Conservation (phyloP, 1,284 basidiomycete genomes). For the Heliocybe sulcata region DNA sequence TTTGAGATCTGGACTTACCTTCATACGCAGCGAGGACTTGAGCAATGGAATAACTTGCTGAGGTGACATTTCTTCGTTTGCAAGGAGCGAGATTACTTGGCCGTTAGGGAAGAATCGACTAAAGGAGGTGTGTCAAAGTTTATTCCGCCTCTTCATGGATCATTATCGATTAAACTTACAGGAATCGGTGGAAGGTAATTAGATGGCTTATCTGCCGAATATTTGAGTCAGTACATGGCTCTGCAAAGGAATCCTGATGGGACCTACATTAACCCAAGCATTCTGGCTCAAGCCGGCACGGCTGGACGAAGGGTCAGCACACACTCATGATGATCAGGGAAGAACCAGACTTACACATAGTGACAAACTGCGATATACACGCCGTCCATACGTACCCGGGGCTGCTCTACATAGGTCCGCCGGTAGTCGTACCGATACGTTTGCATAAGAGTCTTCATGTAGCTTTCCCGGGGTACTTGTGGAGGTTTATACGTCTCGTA, state of each 20-base stretch:
- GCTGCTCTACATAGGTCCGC: constrained; percentile 73
- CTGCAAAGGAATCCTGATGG: constrained; percentile 2
- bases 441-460: constrained; percentile 39
- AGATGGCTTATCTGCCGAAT: constrained; percentile 60
- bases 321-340: constrained; percentile 5
- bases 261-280: constrained; percentile 74
- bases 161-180: constrained; percentile 38
- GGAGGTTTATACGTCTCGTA: constrained; percentile 62
- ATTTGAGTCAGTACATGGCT: constrained; percentile 4
- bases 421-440: constrained; percentile 61
- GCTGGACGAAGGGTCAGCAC: constrained; percentile 27
- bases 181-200: constrained; percentile 78
- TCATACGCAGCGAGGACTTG: constrained; percentile 71
- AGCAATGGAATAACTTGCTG: constrained; percentile 73
- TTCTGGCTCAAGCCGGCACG: constrained; percentile 76
- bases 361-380: constrained; percentile 89
- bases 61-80: constrained; percentile 75
- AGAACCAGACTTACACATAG: constrained; percentile 51
- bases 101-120: constrained; percentile 89
- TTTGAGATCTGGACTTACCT: constrained; percentile 37
- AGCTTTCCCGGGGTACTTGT: constrained; percentile 47
- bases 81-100: constrained; percentile 77
- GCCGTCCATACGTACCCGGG: constrained; percentile 78
- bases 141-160: background rate
- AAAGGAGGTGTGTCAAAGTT: constrained; percentile 2